phyloP scores from a whole-genome alignment of 331 rosid genomes.

The Malus hybrid region DNA sequence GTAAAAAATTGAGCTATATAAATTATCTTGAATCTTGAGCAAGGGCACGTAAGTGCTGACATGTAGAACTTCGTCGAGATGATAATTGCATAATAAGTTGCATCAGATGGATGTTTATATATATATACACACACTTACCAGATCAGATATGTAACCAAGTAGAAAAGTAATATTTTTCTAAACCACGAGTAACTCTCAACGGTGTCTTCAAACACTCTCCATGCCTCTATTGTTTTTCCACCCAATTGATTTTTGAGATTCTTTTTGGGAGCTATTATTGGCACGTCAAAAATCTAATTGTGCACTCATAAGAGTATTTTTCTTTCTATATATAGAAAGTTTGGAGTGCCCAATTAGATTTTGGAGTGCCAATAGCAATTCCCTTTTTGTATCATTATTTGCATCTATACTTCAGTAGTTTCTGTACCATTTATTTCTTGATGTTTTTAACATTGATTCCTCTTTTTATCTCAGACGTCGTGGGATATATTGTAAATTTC shows the following conservation, averaged over 20 bases:
- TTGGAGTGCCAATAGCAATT: no score
- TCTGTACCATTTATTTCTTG: constrained; percentile 4
- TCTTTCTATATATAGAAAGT: no score
- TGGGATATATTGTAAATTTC: constrained; percentile 75
- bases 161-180: background rate
- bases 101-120: background rate
- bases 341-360: no score
- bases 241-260: background rate
- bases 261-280: background rate
- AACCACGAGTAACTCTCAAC: background rate
- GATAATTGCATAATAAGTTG: background rate
- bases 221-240: background rate
- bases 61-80: background rate
- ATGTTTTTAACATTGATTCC: constrained; percentile 8
- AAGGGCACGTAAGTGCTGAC: background rate
- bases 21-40: background rate
- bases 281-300: no score
- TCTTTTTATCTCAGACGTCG: constrained; percentile 55
- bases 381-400: background rate
- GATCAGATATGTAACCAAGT: background rate
- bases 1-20: background rate
- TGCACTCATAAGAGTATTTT: no score
- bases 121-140: background rate
- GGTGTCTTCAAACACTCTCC: background rate
- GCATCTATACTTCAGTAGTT: background rate